Evolutionary conservation across 2,329 filamentous ascomycete species (phyloP).

Genomic region (Fusarium redolens): DNA sequence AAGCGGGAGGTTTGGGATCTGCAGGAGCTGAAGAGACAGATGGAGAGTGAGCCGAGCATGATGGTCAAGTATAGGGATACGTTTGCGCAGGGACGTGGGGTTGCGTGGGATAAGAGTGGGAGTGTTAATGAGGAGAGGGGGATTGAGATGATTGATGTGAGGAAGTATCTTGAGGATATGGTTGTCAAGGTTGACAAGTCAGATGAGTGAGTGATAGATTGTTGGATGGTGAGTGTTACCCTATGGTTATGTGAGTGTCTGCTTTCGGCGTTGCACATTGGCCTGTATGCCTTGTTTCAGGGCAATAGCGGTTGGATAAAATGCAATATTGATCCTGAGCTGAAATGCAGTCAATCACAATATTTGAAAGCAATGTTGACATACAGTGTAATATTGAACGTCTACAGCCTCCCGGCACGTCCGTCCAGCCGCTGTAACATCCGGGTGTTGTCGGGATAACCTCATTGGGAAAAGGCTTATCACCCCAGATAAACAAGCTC

Average conservation of each 20-base stretch:
- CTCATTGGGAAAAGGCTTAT: conserved; percentile 9
- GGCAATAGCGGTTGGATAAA: not conserved
- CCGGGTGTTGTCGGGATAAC: conserved; percentile 28
- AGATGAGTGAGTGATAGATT: not conserved
- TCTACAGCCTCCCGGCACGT: not conserved
- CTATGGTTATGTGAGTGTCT: not conserved
- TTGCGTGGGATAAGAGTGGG: conserved; percentile 65
- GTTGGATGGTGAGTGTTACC: not conserved
- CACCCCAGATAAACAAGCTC: not conserved
- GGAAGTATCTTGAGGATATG: conserved; percentile 50
- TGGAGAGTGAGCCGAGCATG: conserved; percentile 59
- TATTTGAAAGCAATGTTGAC: not conserved
- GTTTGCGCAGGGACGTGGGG: conserved; percentile 68
- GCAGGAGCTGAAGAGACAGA: conserved; percentile 56
- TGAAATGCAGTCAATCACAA: not conserved
- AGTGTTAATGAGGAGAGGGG: conserved; percentile 65
- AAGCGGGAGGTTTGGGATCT: conserved; percentile 62
- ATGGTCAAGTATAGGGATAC: conserved; percentile 71
- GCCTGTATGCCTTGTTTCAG: not conserved
- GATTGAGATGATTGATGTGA: conserved; percentile 58
- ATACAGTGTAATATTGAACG: not conserved
- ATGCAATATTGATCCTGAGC: not conserved
- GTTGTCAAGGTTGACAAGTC: conserved; percentile 20
- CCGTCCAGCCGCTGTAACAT: conserved; percentile 10
- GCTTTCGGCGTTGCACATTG: not conserved